Evolutionary conservation across 257 asterid species (phyloP), one percentile per base, ranked within the genome.

Genomic region (Solanum pennellii): DNA sequence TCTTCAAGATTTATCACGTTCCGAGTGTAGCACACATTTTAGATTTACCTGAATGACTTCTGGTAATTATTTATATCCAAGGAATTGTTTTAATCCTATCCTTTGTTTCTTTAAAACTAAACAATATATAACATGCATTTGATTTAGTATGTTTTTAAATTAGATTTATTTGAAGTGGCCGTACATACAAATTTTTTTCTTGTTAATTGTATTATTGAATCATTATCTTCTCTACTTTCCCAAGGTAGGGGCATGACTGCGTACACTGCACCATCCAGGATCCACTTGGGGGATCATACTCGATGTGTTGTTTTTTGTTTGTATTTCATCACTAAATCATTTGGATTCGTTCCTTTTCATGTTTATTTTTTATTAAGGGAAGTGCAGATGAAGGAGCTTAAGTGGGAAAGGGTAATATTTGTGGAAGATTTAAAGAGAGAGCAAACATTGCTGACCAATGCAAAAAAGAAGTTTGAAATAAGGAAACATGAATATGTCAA

Each of bases 371-470:
- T 35, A 93, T 85, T 97, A 89, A 90, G 77, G 84, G 92, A 89
- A 69, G 77, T 90, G 42, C 93, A 86, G 76, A 90, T 96, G 80
- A 95, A 94, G 92, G 96, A 92, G 90, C 87, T 80, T 9, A 89
- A 85, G 83, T 35, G 98, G 98, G 91, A 92, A 92, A 94, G 91
- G 90, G 94, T 88, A 9, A 92, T 96, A 83, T 35, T 91, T 29
- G 0, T 41, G 86, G 98, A 95, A 74, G 98, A 95, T 88, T 72
- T 94, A 89, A 89, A 89, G 88, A 91, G 96, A 90, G 98, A 93
- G 85, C 92, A 94, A 86, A 79, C 73, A 23, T 83, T 91, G 35
- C 89, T 95, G 89, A 91, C 88, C 71, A 92, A 75, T 27, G 90
- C 87, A 21, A 94, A 66, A 89, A 68, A 59, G 92, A 35, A 35